phyloP scores from a whole-genome alignment of 148 eudicot genomes.

The Rhododendron kiyosumense region DNA sequence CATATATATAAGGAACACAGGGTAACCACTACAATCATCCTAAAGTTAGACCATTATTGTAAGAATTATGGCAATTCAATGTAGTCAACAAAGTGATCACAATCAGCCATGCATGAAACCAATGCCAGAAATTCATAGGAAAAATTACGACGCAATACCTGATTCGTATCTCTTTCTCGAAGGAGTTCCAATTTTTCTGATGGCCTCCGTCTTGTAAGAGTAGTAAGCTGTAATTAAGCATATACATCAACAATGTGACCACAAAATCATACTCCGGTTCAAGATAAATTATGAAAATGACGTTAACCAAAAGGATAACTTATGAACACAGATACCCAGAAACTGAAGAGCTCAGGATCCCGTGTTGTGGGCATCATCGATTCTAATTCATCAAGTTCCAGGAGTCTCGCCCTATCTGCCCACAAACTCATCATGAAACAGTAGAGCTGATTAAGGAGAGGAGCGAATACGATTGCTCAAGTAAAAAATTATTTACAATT shows the following conservation, averaged over 20 bases:
- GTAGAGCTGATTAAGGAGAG: not conserved
- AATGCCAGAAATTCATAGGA: not conserved
- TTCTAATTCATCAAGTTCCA: slow-evolving; percentile 76
- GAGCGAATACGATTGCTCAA: not conserved
- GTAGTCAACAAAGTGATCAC: not conserved
- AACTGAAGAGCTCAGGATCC: slow-evolving; percentile 93
- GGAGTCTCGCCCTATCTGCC: slow-evolving; percentile 67
- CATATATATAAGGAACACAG: not conserved
- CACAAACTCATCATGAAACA: slow-evolving; percentile 10
- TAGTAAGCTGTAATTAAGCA: slow-evolving; percentile 52
- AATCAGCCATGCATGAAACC: not conserved
- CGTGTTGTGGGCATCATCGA: slow-evolving; percentile 71
- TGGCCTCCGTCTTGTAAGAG: slow-evolving; percentile 70
- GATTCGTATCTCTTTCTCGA: slow-evolving; percentile 66
- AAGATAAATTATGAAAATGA: not conserved
- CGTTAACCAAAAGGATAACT: not conserved
- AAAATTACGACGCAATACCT: slow-evolving; percentile 42
- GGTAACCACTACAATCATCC: not conserved
- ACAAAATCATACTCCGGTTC: not conserved
- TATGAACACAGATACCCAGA: slow-evolving; percentile 60
- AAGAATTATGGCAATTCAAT: not conserved
- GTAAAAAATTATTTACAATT: not conserved
- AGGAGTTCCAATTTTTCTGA: slow-evolving; percentile 77
- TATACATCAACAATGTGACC: not conserved
- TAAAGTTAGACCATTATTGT: not conserved